Evolutionary conservation across 1,284 basidiomycete species (phyloP), one percentile per base, ranked within the genome.

Genomic region (Melampsora americana): DNA sequence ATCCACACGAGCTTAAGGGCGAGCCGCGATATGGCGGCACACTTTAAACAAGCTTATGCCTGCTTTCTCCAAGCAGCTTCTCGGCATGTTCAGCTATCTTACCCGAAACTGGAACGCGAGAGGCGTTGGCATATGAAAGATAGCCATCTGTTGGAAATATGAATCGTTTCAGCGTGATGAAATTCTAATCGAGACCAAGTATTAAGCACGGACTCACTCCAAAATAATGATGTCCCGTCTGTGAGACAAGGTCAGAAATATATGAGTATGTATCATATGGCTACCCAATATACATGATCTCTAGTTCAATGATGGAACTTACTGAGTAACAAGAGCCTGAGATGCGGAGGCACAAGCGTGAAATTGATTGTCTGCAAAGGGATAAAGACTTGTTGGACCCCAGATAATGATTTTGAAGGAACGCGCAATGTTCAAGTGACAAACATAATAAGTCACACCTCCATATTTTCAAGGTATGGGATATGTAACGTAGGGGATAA

Each of bases 331-430:
- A 74, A 62, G 20, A 74, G 53, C 42, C 71, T 59, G 35, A 66
- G 65, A 66, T 74, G 71, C 32, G 42, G 39, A 35, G 71, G 71
- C 42, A 66, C 71, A 9, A 74, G 53, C 9, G 64, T 50, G n/a
- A 74, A 74, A 42, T 74, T 74, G n/a, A 74, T 59, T 26, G 53
- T 48, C 59, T 74, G 71, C 6, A 74, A 53, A 1, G 71, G 71
- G 6, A 66, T 32, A 44, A 74, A 74, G 14, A 74, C 71, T 74
- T 9, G 28, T 53, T 16, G 18, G 6, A 23, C 28, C 48, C 48
- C 3, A 30, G 39, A 20, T 30, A 53, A 32, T 23, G 39, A 50
- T 42, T 32, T 35, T 2, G 23, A 61, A 23, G 12, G 60, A 62
- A 1, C 44, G 44, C 30, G 14, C 44, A 32, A 48, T 46, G 0